Conservation (phyloP, 148 eudicot species). For the Diospyros lotus region DNA sequence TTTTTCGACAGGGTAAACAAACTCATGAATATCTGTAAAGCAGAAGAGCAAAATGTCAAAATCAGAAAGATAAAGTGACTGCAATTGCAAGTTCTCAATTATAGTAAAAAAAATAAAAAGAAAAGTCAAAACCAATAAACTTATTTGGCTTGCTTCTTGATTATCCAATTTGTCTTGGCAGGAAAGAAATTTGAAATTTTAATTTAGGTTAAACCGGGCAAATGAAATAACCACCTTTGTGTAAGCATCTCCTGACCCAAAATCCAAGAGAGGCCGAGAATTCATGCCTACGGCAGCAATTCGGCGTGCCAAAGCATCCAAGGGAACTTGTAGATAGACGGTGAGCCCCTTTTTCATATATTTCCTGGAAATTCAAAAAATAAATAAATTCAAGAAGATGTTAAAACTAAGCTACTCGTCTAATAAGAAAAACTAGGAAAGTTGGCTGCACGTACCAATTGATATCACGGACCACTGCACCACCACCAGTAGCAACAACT, state of each 20-base stretch:
- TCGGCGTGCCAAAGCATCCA: slow-evolving; percentile 31
- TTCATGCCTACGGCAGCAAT: slow-evolving; percentile 31
- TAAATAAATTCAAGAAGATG: background rate
- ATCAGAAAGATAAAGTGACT: background rate
- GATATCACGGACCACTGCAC: slow-evolving; percentile 12
- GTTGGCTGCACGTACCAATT: slow-evolving; percentile 17
- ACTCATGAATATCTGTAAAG: slow-evolving; percentile 22
- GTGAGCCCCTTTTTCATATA: slow-evolving; percentile 25
- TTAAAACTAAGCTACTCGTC: background rate
- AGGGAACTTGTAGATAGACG: slow-evolving; percentile 26
- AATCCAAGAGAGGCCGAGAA: slow-evolving; percentile 30
- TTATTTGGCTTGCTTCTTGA: background rate
- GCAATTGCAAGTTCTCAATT: too few species aligned
- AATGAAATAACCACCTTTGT: slow-evolving; percentile 18
- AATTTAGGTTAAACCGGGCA: background rate
- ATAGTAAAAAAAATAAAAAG: too few species aligned
- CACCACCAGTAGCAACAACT: slow-evolving; percentile 23
- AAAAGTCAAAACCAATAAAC: background rate
- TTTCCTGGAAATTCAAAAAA: slow-evolving; percentile 17
- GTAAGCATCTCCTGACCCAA: slow-evolving; percentile 28
- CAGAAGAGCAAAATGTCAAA: background rate
- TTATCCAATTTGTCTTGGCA: background rate
- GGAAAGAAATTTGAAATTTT: background rate
- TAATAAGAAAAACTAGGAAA: background rate
- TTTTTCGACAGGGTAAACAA: slow-evolving; percentile 21